Percentiles rank a stretch among this genome's conserved stretches.
These are phyloP conservation scores for Pachysandra terminalis DNA, from an alignment of 164 flowering plant genomes.

Conservation along the genomic window DNA sequence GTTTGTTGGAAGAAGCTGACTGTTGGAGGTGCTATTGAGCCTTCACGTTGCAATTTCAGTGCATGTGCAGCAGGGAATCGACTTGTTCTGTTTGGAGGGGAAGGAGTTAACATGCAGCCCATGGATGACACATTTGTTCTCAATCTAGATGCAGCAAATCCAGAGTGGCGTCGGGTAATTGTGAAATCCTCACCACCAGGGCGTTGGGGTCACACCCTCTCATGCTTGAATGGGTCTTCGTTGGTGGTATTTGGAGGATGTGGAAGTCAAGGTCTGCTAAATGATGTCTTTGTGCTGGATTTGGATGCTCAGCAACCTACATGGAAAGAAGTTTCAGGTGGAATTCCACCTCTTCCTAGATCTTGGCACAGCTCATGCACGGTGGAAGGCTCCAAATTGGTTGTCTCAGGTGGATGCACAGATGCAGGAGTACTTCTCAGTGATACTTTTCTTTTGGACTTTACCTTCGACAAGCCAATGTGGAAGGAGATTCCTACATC, in stretches of 20 bases:
- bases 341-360: conserved; percentile 71
- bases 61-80: conserved; percentile 88
- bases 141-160: conserved; percentile 62
- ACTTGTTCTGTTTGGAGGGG: conserved; percentile 84
- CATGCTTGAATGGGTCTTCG: conserved; percentile 76
- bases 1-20: conserved; percentile 74
- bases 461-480: conserved; percentile 57
- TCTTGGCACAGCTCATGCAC: conserved; percentile 97
- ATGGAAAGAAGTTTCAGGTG: conserved; percentile 77
- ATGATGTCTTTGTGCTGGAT: conserved; percentile 83
- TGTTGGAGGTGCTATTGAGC: conserved; percentile 83
- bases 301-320: conserved; percentile 83
- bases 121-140: conserved; percentile 93
- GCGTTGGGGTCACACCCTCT: conserved; percentile 89
- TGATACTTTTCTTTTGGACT: conserved; percentile 70
- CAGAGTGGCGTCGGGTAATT: conserved; percentile 68
- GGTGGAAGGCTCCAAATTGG: conserved; percentile 72
- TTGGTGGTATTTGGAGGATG: conserved; percentile 86
- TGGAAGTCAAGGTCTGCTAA: conserved; percentile 77
- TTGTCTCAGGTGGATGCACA: conserved; percentile 86
- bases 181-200: conserved; percentile 86
- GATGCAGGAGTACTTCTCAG: conserved; percentile 81
- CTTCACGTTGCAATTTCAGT: conserved; percentile 85
- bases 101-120: conserved; percentile 87
- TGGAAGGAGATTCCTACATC: conserved; percentile 78